A percentile compares a stretch with the other conserved stretches of the same genome.
phyloP scores from a whole-genome alignment of 2,329 filamentous ascomycete genomes.

The Cryphonectria nitschkei region DNA sequence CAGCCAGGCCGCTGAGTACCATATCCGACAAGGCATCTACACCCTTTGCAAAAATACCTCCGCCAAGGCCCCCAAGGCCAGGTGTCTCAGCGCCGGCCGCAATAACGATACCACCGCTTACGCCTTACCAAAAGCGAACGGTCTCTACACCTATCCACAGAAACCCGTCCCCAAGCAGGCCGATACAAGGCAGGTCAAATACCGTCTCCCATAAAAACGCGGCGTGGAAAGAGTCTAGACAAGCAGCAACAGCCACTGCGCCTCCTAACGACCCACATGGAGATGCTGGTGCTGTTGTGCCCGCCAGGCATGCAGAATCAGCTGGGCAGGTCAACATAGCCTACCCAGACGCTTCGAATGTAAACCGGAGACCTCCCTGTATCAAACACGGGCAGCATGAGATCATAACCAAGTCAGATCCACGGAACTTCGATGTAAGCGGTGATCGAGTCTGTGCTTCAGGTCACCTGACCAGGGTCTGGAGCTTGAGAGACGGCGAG shows the following conservation, averaged over 20 bases:
- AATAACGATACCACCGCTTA: background rate
- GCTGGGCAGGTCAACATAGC: constrained; percentile 56
- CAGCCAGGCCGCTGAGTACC: constrained; percentile 49
- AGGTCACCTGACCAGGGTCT: constrained; percentile 84
- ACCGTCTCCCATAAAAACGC: constrained; percentile 50
- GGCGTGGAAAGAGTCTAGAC: constrained; percentile 45
- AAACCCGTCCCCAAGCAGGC: constrained; percentile 47
- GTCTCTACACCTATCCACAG: constrained; percentile 48
- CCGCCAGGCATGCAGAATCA: constrained; percentile 42
- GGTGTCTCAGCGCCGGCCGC: constrained; percentile 29
- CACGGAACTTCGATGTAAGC: constrained; percentile 83
- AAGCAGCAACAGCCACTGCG: constrained; percentile 26
- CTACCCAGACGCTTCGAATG: constrained; percentile 82
- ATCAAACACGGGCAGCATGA: constrained; percentile 74
- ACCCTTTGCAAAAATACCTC: constrained; percentile 42
- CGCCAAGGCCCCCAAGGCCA: constrained; percentile 48
- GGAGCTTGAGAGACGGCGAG: constrained; percentile 83
- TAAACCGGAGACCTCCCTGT: constrained; percentile 81
- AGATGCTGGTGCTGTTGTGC: constrained; percentile 19
- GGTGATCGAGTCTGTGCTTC: constrained; percentile 86
- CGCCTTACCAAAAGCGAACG: constrained; percentile 45
- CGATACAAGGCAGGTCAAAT: constrained; percentile 52
- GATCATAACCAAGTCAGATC: constrained; percentile 85
- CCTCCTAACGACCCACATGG: constrained; percentile 16
- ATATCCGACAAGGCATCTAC: constrained; percentile 39